These are phyloP conservation scores for Staphylotrichum longicolle DNA, from an alignment of 495 filamentous ascomycete genomes.

Conservation along the genomic window DNA sequence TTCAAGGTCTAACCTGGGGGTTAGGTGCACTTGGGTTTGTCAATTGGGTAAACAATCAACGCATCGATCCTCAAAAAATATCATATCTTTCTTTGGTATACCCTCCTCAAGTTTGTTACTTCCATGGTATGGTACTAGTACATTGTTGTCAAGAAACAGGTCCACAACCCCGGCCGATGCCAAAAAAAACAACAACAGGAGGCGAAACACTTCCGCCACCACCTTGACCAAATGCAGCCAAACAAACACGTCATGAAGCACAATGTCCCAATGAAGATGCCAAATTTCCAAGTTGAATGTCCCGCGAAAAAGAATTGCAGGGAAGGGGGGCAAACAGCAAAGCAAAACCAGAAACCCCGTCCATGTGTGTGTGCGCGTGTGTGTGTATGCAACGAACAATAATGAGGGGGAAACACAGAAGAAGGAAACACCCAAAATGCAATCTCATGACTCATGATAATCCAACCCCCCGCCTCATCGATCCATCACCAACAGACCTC, in stretches of 20 bases:
- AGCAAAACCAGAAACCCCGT: neutral
- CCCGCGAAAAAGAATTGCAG: neutral
- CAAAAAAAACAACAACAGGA: too few species aligned
- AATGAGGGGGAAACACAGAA: neutral
- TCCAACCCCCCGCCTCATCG: neutral
- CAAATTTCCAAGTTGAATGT: conserved; percentile 1
- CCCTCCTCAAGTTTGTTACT: too few species aligned
- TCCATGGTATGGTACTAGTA: too few species aligned
- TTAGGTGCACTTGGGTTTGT: neutral
- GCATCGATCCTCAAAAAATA: too few species aligned
- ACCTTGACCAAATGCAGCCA: neutral
- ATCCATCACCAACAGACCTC: neutral
- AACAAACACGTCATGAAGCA: neutral
- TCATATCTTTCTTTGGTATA: too few species aligned
- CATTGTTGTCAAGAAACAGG: too few species aligned
- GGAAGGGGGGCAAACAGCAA: neutral
- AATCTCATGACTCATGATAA: conserved; percentile 14
- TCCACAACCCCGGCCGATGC: neutral
- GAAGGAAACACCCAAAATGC: conserved; percentile 5
- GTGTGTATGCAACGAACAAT: conserved; percentile 9
- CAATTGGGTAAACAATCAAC: too few species aligned
- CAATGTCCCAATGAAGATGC: conserved; percentile 7
- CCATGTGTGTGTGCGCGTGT: too few species aligned
- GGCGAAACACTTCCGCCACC: neutral
- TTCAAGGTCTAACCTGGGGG: conserved; percentile 49